Evolutionary conservation across 1,284 basidiomycete genomes (phyloP).

Genomic region (Sanguinoderma infundibulare): DNA sequence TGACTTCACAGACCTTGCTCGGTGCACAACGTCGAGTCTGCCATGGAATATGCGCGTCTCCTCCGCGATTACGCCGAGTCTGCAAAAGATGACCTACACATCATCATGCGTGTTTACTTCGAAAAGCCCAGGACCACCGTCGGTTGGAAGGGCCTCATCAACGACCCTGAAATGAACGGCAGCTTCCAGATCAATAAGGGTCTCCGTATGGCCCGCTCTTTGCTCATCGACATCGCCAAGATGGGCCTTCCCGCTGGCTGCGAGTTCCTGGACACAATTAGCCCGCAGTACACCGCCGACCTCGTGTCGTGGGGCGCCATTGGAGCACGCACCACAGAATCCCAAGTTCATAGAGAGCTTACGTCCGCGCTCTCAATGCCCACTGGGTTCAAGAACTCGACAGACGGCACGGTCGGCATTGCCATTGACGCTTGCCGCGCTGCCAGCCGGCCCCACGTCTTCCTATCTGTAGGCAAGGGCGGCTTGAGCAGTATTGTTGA

Average conservation of each 20-base stretch:
- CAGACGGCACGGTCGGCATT: conserved; percentile 79
- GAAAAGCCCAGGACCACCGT: conserved; percentile 97
- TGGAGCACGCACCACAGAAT: conserved; percentile 95
- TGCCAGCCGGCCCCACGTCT: conserved; percentile 86
- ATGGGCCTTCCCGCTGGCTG: conserved; percentile 87
- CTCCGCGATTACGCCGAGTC: conserved; percentile 82
- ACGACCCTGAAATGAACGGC: conserved; percentile 87
- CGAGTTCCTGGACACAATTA: conserved; percentile 89
- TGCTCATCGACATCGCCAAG: conserved; percentile 88
- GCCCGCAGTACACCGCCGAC: conserved; percentile 96
- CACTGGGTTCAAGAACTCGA: conserved; percentile 83
- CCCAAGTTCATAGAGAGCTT: conserved; percentile 92
- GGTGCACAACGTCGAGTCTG: conserved; percentile 87
- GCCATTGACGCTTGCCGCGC: conserved; percentile 93
- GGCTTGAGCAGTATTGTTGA: conserved; percentile 91
- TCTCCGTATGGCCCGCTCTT: conserved; percentile 86
- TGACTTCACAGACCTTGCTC: conserved; percentile 78
- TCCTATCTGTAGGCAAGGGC: conserved; percentile 93
- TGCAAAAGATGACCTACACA: conserved; percentile 87
- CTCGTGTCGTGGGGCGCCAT: conserved; percentile 98
- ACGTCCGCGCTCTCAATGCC: conserved; percentile 89
- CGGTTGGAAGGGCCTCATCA: conserved; percentile 99
- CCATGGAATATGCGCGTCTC: conserved; percentile 82
- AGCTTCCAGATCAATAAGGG: conserved; percentile 97
- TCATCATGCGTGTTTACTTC: conserved; percentile 98